phyloP scores from a whole-genome alignment of 2,329 filamentous ascomycete genomes.

The Cytospora schulzeri region DNA sequence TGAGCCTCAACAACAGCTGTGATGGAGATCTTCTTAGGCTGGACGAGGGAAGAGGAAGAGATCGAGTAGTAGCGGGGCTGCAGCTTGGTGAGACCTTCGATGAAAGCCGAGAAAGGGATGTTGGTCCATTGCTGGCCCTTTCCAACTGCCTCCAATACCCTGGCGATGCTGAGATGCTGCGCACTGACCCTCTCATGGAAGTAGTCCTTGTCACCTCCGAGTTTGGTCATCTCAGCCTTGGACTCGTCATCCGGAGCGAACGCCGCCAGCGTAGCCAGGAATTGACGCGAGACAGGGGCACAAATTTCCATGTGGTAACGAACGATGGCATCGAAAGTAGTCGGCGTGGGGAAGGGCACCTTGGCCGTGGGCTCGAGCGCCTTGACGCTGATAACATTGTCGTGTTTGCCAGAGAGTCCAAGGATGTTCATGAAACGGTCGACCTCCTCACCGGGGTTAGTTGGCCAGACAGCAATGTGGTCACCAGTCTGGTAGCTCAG shows the following conservation, averaged over 20 bases:
- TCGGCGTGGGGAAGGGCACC: slow-evolving; percentile 95
- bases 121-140: slow-evolving; percentile 77
- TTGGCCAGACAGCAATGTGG: slow-evolving; percentile 96
- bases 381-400: slow-evolving; percentile 85
- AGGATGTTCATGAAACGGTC: slow-evolving; percentile 84
- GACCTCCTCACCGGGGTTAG: slow-evolving; percentile 89
- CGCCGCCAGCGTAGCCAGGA: slow-evolving; percentile 80
- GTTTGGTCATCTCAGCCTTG: slow-evolving; percentile 85
- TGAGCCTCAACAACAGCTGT: slow-evolving; percentile 92
- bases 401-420: slow-evolving; percentile 73
- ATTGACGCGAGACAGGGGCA: slow-evolving; percentile 93
- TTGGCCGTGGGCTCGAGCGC: slow-evolving; percentile 93
- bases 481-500: slow-evolving; percentile 94
- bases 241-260: slow-evolving; percentile 84
- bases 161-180: slow-evolving; percentile 86
- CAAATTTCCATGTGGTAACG: slow-evolving; percentile 98
- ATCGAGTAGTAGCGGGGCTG: slow-evolving; percentile 99
- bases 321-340: slow-evolving; percentile 89
- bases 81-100: slow-evolving; percentile 91
- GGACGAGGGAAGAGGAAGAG: slow-evolving; percentile 91
- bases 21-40: slow-evolving; percentile 92
- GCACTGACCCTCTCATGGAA: slow-evolving; percentile 84
- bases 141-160: slow-evolving; percentile 74
- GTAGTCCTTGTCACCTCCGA: slow-evolving; percentile 92
- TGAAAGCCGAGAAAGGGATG: slow-evolving; percentile 90